Evolutionary conservation across 176 grass and related monocot species (phyloP), one percentile per base, ranked within the genome.

Genomic region (Puya raimondii): DNA sequence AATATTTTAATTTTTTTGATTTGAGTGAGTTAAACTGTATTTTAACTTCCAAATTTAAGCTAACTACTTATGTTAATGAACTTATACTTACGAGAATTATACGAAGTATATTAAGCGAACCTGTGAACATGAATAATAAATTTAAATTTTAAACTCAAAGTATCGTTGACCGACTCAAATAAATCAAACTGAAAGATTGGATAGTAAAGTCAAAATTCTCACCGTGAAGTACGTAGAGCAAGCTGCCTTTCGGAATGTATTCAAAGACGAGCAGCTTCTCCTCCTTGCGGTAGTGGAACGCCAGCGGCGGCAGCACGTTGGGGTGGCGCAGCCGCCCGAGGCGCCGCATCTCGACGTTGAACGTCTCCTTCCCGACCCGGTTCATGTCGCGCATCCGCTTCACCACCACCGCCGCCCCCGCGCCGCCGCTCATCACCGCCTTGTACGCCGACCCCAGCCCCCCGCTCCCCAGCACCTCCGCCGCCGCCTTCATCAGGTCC

Each of bases 351-450:
- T 92, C 81, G 42, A 79, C 76, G 10, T 92, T 86, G 80, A 92
- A 97, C n/a, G 53, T 65, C 64, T 86, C 94, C 81, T 77, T 92
- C 33, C 75, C 71, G 0, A 74, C 68, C 0, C 86, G 76, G 74
- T 97, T 92, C 94, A 97, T 92, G 79, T 97, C 84, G 22, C 80
- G 87, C 18, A 88, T 70, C 68, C 94, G 84, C 71, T 97, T 97
- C 23, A 97, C 94, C 12, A 85, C 81, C 4, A 88, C 79, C 22
- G 67, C 79, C 47, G 81, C 79, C 10, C 85, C 76, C 27, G 67
- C 74, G 26, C 5, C 6, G 33, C 80, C 73, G 8, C 86, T 53
- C 89, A 93, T 78, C 48, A 87, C 94, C 50, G 94, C 94, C 80
- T 97, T 97, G 74, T 90, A 97, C 11, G 82, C 76, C 12, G 93